Evolutionary conservation across 352 stramenopile genomes (phyloP).

Genomic region (Phytophthora cryptogea): DNA sequence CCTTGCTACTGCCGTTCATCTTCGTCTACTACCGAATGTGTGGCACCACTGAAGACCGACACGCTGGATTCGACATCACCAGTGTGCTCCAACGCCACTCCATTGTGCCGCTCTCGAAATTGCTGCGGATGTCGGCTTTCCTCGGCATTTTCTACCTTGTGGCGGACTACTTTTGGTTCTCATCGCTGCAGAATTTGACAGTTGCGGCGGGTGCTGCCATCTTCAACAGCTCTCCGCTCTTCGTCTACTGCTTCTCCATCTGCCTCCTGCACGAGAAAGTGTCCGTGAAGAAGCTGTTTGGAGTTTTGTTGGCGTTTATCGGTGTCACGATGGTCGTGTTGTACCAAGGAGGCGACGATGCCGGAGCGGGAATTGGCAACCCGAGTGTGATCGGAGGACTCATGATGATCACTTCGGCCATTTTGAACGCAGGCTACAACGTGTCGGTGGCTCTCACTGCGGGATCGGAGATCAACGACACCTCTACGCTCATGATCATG

Average conservation of each 20-base stretch:
- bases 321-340: slow-evolving; percentile 52
- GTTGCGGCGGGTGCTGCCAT: slow-evolving; percentile 50
- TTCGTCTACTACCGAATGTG: slow-evolving; percentile 40
- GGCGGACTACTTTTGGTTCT: slow-evolving; percentile 69
- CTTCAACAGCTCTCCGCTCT: slow-evolving; percentile 63
- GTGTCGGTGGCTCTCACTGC: slow-evolving; percentile 42
- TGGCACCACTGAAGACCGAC: slow-evolving; percentile 19
- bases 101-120: slow-evolving; percentile 28
- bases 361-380: slow-evolving; percentile 25
- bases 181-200: slow-evolving; percentile 45
- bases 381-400: slow-evolving; percentile 42
- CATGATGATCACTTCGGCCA: slow-evolving; percentile 49
- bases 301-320: slow-evolving; percentile 43
- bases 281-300: slow-evolving; percentile 39
- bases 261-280: slow-evolving; percentile 52
- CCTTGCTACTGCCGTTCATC: slow-evolving; percentile 38
- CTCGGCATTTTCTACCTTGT: slow-evolving; percentile 53
- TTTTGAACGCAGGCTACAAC: slow-evolving; percentile 53
- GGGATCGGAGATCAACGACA: slow-evolving; percentile 46
- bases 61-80: slow-evolving; percentile 16
- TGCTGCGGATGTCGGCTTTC: slow-evolving; percentile 37
- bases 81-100: slow-evolving; percentile 42
- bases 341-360: slow-evolving; percentile 35
- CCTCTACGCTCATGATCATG: slow-evolving; percentile 48
- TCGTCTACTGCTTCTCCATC: slow-evolving; percentile 69